Evolutionary conservation across 306 rosid genomes (phyloP), one percentile per base, ranked within the genome.

Genomic region (Cucumis melo): DNA sequence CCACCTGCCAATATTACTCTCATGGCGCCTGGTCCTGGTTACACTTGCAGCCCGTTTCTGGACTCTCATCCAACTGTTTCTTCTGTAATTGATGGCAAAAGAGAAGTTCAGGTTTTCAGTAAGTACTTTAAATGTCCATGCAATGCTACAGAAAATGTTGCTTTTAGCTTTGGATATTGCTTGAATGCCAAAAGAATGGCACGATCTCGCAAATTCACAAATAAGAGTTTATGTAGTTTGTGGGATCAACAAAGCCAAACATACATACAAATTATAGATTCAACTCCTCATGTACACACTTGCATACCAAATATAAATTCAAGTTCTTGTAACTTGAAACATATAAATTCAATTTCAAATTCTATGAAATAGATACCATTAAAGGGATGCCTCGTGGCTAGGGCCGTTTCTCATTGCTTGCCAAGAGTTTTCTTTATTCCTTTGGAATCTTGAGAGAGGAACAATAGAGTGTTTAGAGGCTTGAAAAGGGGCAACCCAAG

Each of bases 11-110:
- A 87, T 77, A 83, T 93, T 66, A 88, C 88, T 68, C 78, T 93
- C 60, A 78, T 77, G 85, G 93, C 89, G 59, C 93, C 98, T 8
- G 91, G 95, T 82, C 93, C 80, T 78, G 95, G 98, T 66, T 91
- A 93, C 84, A 87, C 91, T 81, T 91, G 96, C 79, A 76, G 91
- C 76, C 89, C 88, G 4, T 77, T 89, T 79, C 15, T 78, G 65
- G 87, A 86, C 16, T 83, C 83, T 36, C 76, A 83, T 63, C 95
- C 93, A 65, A 83, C 95, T 0, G 81, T 91, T 53, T 74, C 90
- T 81, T 78, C 60, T 42, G 86, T 79, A 73, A 75, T 78, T 62
- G 93, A 88, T 48, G 96, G 93, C 48, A 89, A 74, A 81, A 86
- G 96, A 85, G 81, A 81, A 24, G 82, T 80, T 77, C 93, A 87